Percentiles rank a stretch among this genome's conserved stretches.
Evolutionary conservation across 2,329 filamentous ascomycete genomes (phyloP).

Genomic region (Cryphonectria carpinicola): DNA sequence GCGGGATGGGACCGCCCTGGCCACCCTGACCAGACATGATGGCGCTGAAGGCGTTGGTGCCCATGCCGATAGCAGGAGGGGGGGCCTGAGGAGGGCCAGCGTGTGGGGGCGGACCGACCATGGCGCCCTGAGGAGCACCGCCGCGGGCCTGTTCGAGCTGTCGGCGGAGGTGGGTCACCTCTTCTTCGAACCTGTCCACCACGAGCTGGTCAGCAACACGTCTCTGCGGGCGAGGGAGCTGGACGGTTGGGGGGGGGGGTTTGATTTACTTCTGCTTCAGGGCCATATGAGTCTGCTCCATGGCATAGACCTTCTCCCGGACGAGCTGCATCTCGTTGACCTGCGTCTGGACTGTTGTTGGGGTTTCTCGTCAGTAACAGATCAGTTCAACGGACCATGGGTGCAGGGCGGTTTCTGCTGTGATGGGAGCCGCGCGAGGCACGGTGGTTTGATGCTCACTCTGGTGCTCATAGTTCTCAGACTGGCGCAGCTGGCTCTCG

Average conservation of each 20-base stretch:
- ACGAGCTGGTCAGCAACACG: conserved; percentile 24
- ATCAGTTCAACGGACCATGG: conserved; percentile 12
- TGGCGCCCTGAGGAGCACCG: conserved; percentile 58
- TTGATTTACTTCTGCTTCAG: conserved; percentile 84
- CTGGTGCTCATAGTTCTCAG: conserved; percentile 88
- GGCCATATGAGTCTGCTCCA: conserved; percentile 86
- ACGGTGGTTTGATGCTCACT: conserved; percentile 57
- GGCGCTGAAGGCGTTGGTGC: conserved; percentile 89
- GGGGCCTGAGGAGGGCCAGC: conserved; percentile 80
- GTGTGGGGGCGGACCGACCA: conserved; percentile 74
- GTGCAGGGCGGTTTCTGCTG: neutral
- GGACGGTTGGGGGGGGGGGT: neutral
- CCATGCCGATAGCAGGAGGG: conserved; percentile 86
- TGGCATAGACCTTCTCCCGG: conserved; percentile 86
- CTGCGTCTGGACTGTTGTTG: conserved; percentile 76
- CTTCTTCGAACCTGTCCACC: conserved; percentile 81
- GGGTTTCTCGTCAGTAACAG: conserved; percentile 31
- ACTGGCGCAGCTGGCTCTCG: conserved; percentile 79
- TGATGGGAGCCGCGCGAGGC: conserved; percentile 6
- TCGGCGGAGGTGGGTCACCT: conserved; percentile 81
- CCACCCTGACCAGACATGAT: conserved; percentile 90
- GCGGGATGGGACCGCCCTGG: conserved; percentile 83
- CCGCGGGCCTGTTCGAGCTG: conserved; percentile 81
- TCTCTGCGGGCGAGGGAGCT: no score
- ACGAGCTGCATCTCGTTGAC: conserved; percentile 96